Percentiles rank a stretch among this genome's conserved stretches.
phyloP scores from a whole-genome alignment of 768 basidiomycete genomes.

The Pleurotus salmoneostramineus region DNA sequence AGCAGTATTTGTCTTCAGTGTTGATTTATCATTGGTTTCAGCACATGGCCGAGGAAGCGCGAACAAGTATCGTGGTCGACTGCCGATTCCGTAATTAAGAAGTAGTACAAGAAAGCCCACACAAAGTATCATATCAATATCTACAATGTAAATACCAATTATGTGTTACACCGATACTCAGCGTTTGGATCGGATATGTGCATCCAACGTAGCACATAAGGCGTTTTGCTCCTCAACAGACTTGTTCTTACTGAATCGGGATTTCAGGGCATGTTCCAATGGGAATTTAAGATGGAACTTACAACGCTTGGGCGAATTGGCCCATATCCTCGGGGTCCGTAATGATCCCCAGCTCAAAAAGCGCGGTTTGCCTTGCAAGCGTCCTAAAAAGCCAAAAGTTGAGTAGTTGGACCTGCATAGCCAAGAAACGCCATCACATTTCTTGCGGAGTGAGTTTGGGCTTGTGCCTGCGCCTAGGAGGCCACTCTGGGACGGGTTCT shows the following conservation, averaged over 20 bases:
- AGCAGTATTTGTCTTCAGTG: no score
- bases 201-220: slow-evolving; percentile 39
- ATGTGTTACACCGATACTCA: neutral
- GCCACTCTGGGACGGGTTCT: slow-evolving; percentile 51
- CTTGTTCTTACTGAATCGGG: slow-evolving; percentile 30
- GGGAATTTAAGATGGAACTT: slow-evolving; percentile 21
- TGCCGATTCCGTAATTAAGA: no score
- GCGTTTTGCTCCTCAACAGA: slow-evolving; percentile 36
- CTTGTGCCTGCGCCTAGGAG: slow-evolving; percentile 56
- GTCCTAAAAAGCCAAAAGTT: slow-evolving; percentile 33
- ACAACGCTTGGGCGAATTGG: slow-evolving; percentile 66
- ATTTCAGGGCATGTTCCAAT: neutral
- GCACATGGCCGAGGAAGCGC: no score
- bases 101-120: no score
- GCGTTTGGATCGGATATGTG: slow-evolving; percentile 13
- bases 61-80: no score
- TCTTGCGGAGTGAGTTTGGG: slow-evolving; percentile 40
- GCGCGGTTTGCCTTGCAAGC: slow-evolving; percentile 49
- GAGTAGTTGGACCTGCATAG: neutral
- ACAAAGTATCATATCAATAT: no score
- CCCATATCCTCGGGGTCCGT: slow-evolving; percentile 45
- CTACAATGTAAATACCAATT: no score
- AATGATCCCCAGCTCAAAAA: slow-evolving; percentile 62
- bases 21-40: no score
- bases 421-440: slow-evolving; percentile 34